Evolutionary conservation across 2,329 filamentous ascomycete genomes (phyloP), one percentile per base, ranked within the genome.

Genomic region (Curvularia hawaiiensis): DNA sequence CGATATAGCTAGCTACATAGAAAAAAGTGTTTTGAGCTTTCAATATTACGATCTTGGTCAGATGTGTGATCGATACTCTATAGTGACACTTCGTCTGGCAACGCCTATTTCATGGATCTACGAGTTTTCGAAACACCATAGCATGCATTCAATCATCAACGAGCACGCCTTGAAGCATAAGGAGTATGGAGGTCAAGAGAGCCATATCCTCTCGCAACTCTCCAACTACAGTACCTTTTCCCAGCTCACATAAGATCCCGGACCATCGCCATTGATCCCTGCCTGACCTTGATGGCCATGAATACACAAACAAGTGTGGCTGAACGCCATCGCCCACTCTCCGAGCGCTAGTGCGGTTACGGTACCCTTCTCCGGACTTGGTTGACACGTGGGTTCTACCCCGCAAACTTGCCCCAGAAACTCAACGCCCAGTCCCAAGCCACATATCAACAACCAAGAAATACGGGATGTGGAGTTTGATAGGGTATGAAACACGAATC

Each of bases 351-450:
- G 40, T 30, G 30, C 30, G 33, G 22, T 22, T 22, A 7, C 6
- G 18, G 51, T n/a, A 22, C 46, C 31, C 31, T n/a, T 12, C 12
- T 11, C 30, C 20, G 20, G n/a, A 22, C 22, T 12, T 35, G 12
- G 10, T 30, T 48, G 44, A 10, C 43, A 30, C 43, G 51, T 50
- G 31, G 20, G 18, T 38, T 20, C 38, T 54, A 48, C 52, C 52
- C 52, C 52, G 52, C 58, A 45, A 52, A 60, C 41, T 54, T 53
- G 18, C 58, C 54, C 59, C 59, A 45, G 43, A 46, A 14, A 22
- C 30, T 22, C 7, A 14, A 52, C 45, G 40, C 44, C 50, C 47
- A 26, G 51, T 12, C 28, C 30, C 9, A 22, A 16, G 18, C 47
- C 18, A 12, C 20, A 8, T 28, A 16, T 45, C 57, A 18, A 51